A percentile compares a stretch with the other conserved stretches of the same genome.
phyloP scores from a whole-genome alignment of 192 early-diverging fungal species.

The Backusella sp. region DNA sequence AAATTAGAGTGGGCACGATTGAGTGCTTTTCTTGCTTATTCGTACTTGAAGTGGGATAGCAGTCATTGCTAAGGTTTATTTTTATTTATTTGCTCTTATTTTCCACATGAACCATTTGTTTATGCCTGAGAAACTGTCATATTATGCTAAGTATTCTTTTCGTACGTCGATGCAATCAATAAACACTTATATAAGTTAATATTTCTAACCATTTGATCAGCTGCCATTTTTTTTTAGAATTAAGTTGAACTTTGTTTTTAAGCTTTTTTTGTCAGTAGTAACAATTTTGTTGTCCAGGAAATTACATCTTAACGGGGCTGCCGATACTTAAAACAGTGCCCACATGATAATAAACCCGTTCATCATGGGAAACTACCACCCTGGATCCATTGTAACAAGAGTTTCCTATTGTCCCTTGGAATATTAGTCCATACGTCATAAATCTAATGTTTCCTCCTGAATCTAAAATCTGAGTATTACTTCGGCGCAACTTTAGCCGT shows the following conservation, averaged over 20 bases:
- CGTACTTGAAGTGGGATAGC: not conserved
- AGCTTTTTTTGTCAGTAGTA: not conserved
- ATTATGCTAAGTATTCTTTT: not conserved
- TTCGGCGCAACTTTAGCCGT: not conserved
- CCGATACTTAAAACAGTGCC: not conserved
- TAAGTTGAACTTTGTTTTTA: not conserved
- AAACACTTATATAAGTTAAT: not conserved
- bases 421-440: not conserved
- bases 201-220: not conserved
- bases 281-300: not conserved
- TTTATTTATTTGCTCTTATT: not conserved
- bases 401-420: not conserved
- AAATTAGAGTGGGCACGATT: not conserved
- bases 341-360: not conserved
- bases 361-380: not conserved
- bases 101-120: not conserved
- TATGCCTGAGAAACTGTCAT: not conserved
- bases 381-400: not conserved
- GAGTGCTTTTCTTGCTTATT: not conserved
- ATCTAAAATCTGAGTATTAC: not conserved
- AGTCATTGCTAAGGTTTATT: not conserved
- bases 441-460: not conserved
- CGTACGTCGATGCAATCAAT: not conserved
- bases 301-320: not conserved
- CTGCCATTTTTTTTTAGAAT: not conserved